phyloP scores from a whole-genome alignment of 345 rosid genomes.

The Zanthoxylum bungeanum region DNA sequence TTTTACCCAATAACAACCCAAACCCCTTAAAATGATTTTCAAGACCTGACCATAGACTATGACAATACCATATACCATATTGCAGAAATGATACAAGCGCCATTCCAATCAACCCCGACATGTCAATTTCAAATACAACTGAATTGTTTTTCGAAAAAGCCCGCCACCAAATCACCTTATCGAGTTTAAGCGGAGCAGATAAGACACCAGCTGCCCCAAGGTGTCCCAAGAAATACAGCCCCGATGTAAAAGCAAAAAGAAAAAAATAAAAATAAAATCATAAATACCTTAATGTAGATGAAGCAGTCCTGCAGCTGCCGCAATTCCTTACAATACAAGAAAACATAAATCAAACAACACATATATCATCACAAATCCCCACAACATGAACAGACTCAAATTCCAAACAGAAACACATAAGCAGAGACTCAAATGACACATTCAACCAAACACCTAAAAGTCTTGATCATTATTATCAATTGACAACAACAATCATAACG shows the following conservation, averaged over 20 bases:
- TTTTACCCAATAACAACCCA: too few relatives aligned
- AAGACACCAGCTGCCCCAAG: too few relatives aligned
- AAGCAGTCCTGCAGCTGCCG: constrained; percentile 7
- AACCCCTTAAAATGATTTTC: not conserved
- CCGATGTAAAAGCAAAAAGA: too few relatives aligned
- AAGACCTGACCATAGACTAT: not conserved
- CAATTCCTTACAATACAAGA: constrained; percentile 16
- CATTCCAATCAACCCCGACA: not conserved
- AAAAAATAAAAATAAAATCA: not conserved
- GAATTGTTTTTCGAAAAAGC: too few relatives aligned
- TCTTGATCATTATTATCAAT: too few relatives aligned
- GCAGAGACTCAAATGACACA: not conserved
- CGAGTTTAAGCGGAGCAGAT: too few relatives aligned
- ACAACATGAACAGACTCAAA: not conserved
- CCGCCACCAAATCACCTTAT: too few relatives aligned
- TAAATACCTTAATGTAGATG: constrained; percentile 20
- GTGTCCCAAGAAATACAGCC: too few relatives aligned
- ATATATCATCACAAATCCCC: not conserved
- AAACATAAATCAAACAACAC: constrained; percentile 6
- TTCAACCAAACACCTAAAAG: too few relatives aligned
- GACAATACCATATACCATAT: not conserved
- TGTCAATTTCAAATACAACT: not conserved
- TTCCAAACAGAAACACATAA: not conserved
- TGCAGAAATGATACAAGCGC: not conserved
- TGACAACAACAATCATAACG: too few relatives aligned